Evolutionary conservation across 2,329 filamentous ascomycete species (phyloP), one percentile per base, ranked within the genome.

Genomic region (Penicillium digitatum): DNA sequence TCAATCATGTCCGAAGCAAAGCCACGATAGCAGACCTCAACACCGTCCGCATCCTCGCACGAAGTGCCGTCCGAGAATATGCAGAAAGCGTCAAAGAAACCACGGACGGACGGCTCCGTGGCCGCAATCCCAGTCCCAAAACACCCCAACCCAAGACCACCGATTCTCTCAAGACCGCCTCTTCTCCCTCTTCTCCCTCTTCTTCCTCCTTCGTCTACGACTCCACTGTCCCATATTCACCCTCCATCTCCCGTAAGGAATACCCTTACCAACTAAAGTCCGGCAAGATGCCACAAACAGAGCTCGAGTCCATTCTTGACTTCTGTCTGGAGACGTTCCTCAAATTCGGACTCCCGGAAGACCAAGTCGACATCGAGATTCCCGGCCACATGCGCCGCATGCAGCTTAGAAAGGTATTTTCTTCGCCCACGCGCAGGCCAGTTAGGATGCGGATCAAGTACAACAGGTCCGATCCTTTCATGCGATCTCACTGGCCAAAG

Each of bases 1-100:
- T 49, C 58, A 65, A 54, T 35, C 57, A 69, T 10, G 48, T 61
- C 2, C 62, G 65, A 45, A 58, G 57, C 26, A 73, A 73, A 44
- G 54, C 66, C 5, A 66, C 69, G 7, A 45, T 68, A 29, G 71
- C 74, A 3, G 66, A 74, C 48, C 50, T 72, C 12, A 70, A 66
- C 39, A 72, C 71, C 11, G 61, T 74, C 48, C 66, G 72, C 37
- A 70, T 74, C 31, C 70, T 76, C 49, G 64, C 69, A 1, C 68
- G 68, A 54, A 65, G 62, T 11, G 74, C 73, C 3, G 55, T 69
- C 29, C 59, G 59, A 26, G 72, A 75, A 48, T 66, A 66, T 22
- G 47, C 55, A 20, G 48, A 52, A 31, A 47, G 52, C 10, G 29
- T 52, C n/a, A 20, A 49, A 26, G 3, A 42, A 35, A 27, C 20